A percentile compares a stretch with the other conserved stretches of the same genome.
Evolutionary conservation across 768 basidiomycete species (phyloP).

Genomic region (Hericium rajendrae): DNA sequence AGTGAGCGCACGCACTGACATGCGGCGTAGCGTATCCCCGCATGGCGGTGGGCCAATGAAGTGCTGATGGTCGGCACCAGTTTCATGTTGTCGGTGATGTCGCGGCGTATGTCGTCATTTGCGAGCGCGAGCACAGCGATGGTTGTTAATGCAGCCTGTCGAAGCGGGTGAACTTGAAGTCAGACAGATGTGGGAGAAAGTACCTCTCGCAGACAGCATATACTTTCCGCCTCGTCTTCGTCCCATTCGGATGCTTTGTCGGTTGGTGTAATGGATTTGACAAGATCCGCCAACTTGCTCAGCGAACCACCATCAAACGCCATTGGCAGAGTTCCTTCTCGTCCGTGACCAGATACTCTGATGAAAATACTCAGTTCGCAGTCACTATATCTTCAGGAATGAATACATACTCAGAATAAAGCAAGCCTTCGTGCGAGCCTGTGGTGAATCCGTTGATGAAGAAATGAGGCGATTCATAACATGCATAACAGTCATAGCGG

Average conservation of each 20-base stretch:
- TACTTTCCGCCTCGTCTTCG: slow-evolving; percentile 59
- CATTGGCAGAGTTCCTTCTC: slow-evolving; percentile 54
- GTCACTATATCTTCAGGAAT: not conserved
- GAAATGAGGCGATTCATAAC: slow-evolving; percentile 54
- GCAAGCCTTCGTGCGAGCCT: slow-evolving; percentile 55
- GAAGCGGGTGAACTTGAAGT: not conserved
- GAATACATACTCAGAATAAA: slow-evolving; percentile 58
- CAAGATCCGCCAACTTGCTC: slow-evolving; percentile 38
- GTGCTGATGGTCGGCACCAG: slow-evolving; percentile 46
- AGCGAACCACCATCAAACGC: slow-evolving; percentile 68
- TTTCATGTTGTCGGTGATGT: slow-evolving; percentile 49
- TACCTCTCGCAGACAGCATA: slow-evolving; percentile 57
- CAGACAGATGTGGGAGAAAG: slow-evolving; percentile 5
- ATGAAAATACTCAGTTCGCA: not conserved
- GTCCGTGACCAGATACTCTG: slow-evolving; percentile 64
- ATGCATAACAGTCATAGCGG: slow-evolving; percentile 55
- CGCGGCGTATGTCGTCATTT: slow-evolving; percentile 61
- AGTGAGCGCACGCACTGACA: slow-evolving; percentile 82
- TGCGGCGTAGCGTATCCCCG: slow-evolving; percentile 76
- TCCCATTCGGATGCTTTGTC: slow-evolving; percentile 43
- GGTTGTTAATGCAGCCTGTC: slow-evolving; percentile 62
- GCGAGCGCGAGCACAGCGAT: slow-evolving; percentile 67
- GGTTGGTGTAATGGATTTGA: slow-evolving; percentile 44
- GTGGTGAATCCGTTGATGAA: slow-evolving; percentile 30
- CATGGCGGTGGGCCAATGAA: slow-evolving; percentile 49